Conservation (phyloP, 371 early-diverging fungal species). For the Mortierella sp. region DNA sequence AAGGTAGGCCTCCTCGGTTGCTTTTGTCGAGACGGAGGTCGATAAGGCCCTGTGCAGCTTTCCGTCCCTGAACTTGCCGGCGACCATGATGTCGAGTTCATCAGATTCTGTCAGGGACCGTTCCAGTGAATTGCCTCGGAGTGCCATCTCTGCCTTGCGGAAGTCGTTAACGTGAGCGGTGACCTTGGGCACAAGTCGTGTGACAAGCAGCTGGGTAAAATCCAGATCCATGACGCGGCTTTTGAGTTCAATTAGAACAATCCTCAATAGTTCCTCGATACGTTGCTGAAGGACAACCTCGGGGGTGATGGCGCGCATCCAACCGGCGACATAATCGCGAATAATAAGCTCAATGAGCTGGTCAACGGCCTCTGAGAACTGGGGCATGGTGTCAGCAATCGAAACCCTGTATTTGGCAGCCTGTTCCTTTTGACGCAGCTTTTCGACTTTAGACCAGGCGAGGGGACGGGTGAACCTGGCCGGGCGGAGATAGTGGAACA, state of each 20-base stretch:
- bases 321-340: slow-evolving; percentile 71
- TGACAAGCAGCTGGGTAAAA: slow-evolving; percentile 68
- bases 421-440: slow-evolving; percentile 47
- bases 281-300: slow-evolving; percentile 47
- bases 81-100: slow-evolving; percentile 74
- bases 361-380: slow-evolving; percentile 63
- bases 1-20: slow-evolving; percentile 77
- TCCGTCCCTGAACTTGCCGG: slow-evolving; percentile 72
- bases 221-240: slow-evolving; percentile 70
- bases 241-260: slow-evolving; percentile 57
- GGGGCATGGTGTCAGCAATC: slow-evolving; percentile 50
- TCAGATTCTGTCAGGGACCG: slow-evolving; percentile 70
- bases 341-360: slow-evolving; percentile 61
- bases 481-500: slow-evolving; percentile 49
- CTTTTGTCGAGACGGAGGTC: slow-evolving; percentile 64
- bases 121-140: slow-evolving; percentile 70
- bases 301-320: slow-evolving; percentile 69
- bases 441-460: slow-evolving; percentile 39
- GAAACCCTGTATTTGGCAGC: slow-evolving; percentile 46
- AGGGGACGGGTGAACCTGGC: slow-evolving; percentile 46
- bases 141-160: slow-evolving; percentile 72
- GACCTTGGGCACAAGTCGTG: slow-evolving; percentile 74
- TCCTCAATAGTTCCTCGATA: slow-evolving; percentile 64
- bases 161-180: slow-evolving; percentile 80
- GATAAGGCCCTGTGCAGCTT: slow-evolving; percentile 74